Evolutionary conservation across 2,329 filamentous ascomycete genomes (phyloP), one percentile per base, ranked within the genome.

Genomic region (Neoarthrinium moseri): DNA sequence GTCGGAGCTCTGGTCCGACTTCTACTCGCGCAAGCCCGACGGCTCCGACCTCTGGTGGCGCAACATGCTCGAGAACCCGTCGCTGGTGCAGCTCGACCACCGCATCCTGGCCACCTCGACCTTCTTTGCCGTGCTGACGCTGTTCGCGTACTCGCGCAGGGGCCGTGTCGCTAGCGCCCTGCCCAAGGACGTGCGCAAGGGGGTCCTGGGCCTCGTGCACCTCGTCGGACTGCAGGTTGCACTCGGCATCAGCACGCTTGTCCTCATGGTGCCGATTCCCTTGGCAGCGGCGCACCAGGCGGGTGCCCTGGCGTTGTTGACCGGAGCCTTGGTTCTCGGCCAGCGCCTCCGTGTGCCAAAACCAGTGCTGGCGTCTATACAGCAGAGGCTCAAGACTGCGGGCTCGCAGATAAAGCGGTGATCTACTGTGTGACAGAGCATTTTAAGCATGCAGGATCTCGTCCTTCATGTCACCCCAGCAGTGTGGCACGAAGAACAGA

Each of bases 41-140:
- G 74, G 80, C 33, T 85, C 84, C 11, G 95, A 99, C 61, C 74
- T 97, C 15, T 91, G 87, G 83, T 99, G 94, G 94, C 85, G 94
- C 61, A 99, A 99, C 71, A 87, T 95, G 77, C 84, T 97, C 26
- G 94, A 97, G 74, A 99, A 99, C 71, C 95, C 94, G 4, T 91
- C 88, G 13, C 81, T 95, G 21, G 95, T 97, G 3, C 95, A 99
- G 71, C 81, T 99, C 35, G 89, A 99, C 69, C 94, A 99, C 73
- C 86, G 95, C 35, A 89, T 95, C 56, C 78, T 97, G 27, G 95
- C 94, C 48, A 89, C 86, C 37, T 91, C 89, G 13, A 96, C 92
- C 1, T 95, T 96, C 67, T 86, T 82, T 43, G 80, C 87, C 51
- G 82, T 97, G 50, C 72, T 95, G 53, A 77, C 83, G 4, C 77